Base-by-base conservation (phyloP, 1,139 yeast genomes). In the Yamadazyma buinensis region DNA sequence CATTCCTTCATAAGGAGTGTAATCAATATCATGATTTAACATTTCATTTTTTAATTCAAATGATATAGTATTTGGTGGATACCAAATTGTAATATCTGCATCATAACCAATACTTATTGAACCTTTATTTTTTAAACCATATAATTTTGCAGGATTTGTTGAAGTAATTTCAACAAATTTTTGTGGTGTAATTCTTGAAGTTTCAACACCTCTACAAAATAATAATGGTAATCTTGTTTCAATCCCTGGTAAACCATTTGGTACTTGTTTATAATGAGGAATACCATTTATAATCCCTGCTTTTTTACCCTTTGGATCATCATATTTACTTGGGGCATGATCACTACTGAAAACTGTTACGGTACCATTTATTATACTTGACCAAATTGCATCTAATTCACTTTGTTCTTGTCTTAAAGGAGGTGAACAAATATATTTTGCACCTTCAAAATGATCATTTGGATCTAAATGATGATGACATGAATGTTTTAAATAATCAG, bases 381-480 rank as follows among this genome's bases (percentile, higher is more conserved):
- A 56, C 76, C 76, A 70, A 19, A 70, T 62, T 14, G 62, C 67
- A 13, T 67, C 65, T 21, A 67, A 49, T 34, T 67, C 68, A 26
- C 47, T 42, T 17, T 51, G 50, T 13, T 57, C 48, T 23, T 65
- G 62, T 43, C 76, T 57, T 34, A 68, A 46, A 2, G 76, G 76
- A 0, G 76, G 76, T 6, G 75, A 69, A 45, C 75, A 70, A 25
- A 70, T 60, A 42, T 60, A 67, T 49, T 69, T 71, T 11, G 76
- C 73, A 3, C 74, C 72, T 46, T 61, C 66, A 40, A 64, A 67
- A 26, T 49, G 42, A 30, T 56, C 59, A 7, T 42, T 40, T 4
- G 36, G 38, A 17, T 47, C 44, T 26, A 45, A 41, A 28, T 59
- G 61, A 30, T 61, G 62, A 34, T 52, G 46, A 32, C 57, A 50